Conservation (phyloP, 164 flowering plant genomes). For the Chloranthus sessilifolius region DNA sequence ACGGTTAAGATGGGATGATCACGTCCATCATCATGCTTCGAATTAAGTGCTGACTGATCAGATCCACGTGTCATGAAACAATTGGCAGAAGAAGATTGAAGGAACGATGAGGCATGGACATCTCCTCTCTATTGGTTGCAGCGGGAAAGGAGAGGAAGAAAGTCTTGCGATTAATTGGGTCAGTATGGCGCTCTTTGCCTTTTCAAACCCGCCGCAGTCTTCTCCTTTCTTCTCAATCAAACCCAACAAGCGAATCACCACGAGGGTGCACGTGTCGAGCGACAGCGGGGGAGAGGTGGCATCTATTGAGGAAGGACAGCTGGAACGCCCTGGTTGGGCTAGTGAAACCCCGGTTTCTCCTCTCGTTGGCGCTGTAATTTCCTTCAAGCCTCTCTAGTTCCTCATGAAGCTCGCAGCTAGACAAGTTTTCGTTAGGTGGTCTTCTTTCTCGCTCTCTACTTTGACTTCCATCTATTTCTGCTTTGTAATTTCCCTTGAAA, state of each 20-base stretch:
- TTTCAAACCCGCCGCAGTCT: not conserved
- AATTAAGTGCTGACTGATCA: no score
- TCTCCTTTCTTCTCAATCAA: not conserved
- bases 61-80: no score
- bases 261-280: not conserved
- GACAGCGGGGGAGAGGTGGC: not conserved
- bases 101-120: no score
- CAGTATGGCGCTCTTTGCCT: not conserved
- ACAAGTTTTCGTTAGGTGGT: conserved; percentile 67
- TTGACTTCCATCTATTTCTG: not conserved
- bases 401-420: conserved; percentile 61
- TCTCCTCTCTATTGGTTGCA: no score
- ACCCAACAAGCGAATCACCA: not conserved
- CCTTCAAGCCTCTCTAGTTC: conserved; percentile 56
- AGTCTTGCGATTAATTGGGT: no score
- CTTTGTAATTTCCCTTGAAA: not conserved
- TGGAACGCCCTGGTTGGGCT: conserved; percentile 53
- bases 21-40: no score
- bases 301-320: conserved; percentile 40
- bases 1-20: no score
- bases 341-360: conserved; percentile 65
- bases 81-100: no score
- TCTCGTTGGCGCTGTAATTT: conserved; percentile 47
- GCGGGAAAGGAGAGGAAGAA: no score
- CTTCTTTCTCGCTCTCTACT: no score